Evolutionary conservation across 2,329 filamentous ascomycete genomes (phyloP), one percentile per base, ranked within the genome.

Genomic region (Aureobasidium vineae): DNA sequence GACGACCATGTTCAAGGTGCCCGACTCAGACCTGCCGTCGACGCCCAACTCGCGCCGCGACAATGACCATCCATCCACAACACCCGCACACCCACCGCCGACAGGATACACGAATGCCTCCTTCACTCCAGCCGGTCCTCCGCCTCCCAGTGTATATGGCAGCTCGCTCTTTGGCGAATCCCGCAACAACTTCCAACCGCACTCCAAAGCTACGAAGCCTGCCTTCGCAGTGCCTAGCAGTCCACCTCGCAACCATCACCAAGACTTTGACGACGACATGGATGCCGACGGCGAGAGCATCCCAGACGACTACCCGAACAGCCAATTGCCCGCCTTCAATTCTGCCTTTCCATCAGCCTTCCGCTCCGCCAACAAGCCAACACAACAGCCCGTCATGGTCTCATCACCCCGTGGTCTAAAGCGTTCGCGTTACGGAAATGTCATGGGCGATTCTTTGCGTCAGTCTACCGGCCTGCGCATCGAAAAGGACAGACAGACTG

Each of bases 371-470:
- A 66, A 66, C 41, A 23, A 31, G 31, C 40, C 50, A 6, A 19
- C 52, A 49, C 38, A 28, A 36, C 49, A 56, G 13, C n/a, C 49
- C 23, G 26, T 63, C 19, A 68, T 73, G 38, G 53, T 69, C 50
- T 69, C 67, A 53, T 72, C 68, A 31, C 70, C 75, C 15, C 71
- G 75, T 19, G 77, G 75, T 2, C 66, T 75, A 21, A 78, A 78
- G 69, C 68, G 77, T 66, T 81, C 79, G 63, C 74, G 75, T 59
- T 76, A 77, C 63, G 79, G 79, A 66, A 70, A 71, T 33, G 66
- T 67, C 21, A 69, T 66, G 63, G 63, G 60, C 43, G 57, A 67
- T 15, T 69, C 68, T 10, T 41, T 69, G 40, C 56, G 65, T 36
- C 47, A 61, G 45, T 67, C 67, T 16, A 60, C 52, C 23, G 66